These are phyloP conservation scores for Ziziphus jujuba DNA, from an alignment of 306 rosid genomes.

Conservation along the genomic window DNA sequence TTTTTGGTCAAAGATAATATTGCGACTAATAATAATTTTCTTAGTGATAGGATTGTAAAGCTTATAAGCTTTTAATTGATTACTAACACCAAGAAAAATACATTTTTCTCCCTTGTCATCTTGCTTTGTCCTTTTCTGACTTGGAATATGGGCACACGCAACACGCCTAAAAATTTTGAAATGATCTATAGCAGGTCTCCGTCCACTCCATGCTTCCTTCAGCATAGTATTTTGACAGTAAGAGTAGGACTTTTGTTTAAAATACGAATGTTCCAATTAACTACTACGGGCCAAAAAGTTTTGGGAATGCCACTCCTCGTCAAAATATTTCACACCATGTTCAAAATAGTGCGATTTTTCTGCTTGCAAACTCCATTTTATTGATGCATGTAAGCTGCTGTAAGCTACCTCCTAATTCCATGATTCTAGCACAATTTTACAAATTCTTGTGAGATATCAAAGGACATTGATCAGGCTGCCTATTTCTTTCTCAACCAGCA, in stretches of 20 bases:
- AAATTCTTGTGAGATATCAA: neutral
- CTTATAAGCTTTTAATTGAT: neutral
- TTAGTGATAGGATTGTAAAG: neutral
- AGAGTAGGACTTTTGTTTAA: neutral
- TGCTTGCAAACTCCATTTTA: neutral
- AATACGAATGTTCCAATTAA: neutral
- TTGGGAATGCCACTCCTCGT: neutral
- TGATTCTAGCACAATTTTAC: neutral
- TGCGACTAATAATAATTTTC: neutral
- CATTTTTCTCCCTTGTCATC: neutral
- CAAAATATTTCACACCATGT: neutral
- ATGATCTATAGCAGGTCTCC: neutral
- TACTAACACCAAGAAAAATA: neutral
- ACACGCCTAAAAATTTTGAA: neutral
- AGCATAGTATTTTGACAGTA: neutral
- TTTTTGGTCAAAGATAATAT: neutral
- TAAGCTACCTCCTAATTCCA: slow-evolving; percentile 1
- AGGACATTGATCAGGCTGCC: neutral
- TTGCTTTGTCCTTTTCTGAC: neutral
- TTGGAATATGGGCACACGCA: neutral
- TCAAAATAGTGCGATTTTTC: neutral
- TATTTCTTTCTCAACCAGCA: neutral
- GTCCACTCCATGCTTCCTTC: neutral
- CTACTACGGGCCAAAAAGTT: neutral
- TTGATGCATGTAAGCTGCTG: neutral